These are phyloP conservation scores for Aspergillus pseudonomiae DNA, from an alignment of 2,329 filamentous ascomycete species.

Conservation along the genomic window DNA sequence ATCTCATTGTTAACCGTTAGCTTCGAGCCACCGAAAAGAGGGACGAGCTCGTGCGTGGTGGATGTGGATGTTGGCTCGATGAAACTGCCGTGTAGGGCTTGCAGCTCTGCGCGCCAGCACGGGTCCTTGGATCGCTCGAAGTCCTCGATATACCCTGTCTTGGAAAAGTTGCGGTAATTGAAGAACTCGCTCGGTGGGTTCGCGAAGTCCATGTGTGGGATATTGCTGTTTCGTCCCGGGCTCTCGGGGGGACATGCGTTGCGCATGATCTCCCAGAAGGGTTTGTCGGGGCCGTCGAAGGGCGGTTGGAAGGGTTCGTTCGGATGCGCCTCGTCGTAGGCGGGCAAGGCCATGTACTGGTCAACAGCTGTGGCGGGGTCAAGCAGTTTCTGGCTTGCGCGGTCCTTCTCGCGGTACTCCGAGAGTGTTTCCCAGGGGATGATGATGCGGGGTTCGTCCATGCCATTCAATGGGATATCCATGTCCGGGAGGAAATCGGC, in stretches of 20 bases:
- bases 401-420: constrained; percentile 39
- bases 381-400: constrained; percentile 16
- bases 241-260: constrained; percentile 39
- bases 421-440: constrained; percentile 52
- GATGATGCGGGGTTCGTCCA: constrained; percentile 53
- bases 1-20: constrained; percentile 56
- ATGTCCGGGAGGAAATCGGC: constrained; percentile 47
- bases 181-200: constrained; percentile 23
- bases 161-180: constrained; percentile 39
- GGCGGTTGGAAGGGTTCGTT: constrained; percentile 18
- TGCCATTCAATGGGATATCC: constrained; percentile 52
- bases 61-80: constrained; percentile 52
- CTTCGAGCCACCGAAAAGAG: constrained; percentile 56
- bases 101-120: constrained; percentile 50
- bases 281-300: constrained; percentile 19
- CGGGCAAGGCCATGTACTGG: constrained; percentile 18
- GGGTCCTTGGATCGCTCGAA: constrained; percentile 50
- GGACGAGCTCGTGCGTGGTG: constrained; percentile 49
- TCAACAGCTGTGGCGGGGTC: not conserved
- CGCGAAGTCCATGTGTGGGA: constrained; percentile 40
- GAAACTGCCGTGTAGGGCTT: constrained; percentile 52
- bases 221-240: constrained; percentile 22
- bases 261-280: constrained; percentile 48
- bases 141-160: constrained; percentile 52
- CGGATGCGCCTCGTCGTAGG: not conserved